phyloP scores from a whole-genome alignment of 139 green algal genomes.

The Diplosphaera chodatii region DNA sequence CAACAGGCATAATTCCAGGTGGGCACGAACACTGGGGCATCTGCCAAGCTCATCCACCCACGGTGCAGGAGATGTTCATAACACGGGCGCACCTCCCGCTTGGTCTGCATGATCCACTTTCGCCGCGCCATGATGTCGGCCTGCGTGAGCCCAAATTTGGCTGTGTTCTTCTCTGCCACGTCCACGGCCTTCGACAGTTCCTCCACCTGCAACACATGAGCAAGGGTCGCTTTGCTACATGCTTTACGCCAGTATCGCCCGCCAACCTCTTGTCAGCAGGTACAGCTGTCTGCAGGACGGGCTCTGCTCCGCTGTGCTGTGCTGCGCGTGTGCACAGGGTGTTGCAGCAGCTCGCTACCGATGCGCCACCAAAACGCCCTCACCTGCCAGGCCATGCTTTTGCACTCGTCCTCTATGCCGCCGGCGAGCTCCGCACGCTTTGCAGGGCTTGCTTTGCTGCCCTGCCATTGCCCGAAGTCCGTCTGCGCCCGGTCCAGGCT shows the following conservation, averaged over 20 bases:
- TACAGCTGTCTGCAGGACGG: too few species aligned
- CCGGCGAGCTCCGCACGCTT: slow-evolving; percentile 16
- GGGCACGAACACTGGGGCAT: too few species aligned
- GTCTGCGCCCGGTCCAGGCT: slow-evolving; percentile 17
- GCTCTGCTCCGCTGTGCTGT: too few species aligned
- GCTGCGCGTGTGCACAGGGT: too few species aligned
- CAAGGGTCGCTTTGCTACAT: too few species aligned
- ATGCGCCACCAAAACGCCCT: neutral
- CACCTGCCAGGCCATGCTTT: slow-evolving; percentile 33
- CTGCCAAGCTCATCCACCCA: too few species aligned
- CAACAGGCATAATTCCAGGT: too few species aligned
- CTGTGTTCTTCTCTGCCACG: slow-evolving; percentile 62
- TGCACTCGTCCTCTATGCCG: slow-evolving; percentile 43
- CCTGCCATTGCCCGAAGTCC: slow-evolving; percentile 9
- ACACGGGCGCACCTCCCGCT: slow-evolving; percentile 43
- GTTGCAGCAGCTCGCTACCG: too few species aligned
- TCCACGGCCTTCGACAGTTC: slow-evolving; percentile 73
- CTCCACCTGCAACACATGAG: slow-evolving; percentile 39
- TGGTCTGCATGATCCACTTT: slow-evolving; percentile 56
- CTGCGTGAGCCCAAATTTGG: slow-evolving; percentile 62
- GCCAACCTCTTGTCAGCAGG: too few species aligned
- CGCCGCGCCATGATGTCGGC: slow-evolving; percentile 59
- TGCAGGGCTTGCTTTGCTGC: neutral
- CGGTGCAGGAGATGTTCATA: too few species aligned
- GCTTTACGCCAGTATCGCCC: too few species aligned